Evolutionary conservation across 2,329 filamentous ascomycete species (phyloP).

Genomic region (Helotiales sp.): DNA sequence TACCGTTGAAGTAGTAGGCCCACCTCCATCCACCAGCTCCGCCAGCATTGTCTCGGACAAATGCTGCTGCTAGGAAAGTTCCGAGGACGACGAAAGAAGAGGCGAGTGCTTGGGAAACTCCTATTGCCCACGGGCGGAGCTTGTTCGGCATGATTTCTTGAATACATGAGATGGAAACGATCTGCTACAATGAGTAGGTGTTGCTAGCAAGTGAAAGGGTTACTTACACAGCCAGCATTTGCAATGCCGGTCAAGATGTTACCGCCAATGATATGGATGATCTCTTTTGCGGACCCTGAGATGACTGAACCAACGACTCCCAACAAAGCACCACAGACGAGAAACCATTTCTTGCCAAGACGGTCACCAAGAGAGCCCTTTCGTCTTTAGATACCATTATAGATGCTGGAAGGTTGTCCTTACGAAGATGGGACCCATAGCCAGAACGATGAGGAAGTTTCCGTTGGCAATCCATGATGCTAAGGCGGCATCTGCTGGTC

Average conservation of each 20-base stretch:
- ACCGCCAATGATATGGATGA: constrained; percentile 16
- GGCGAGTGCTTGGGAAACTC: constrained; percentile 18
- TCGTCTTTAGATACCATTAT: not conserved
- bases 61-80: constrained; percentile 17
- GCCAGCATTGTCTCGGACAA: constrained; percentile 18
- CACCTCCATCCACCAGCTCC: constrained; percentile 21
- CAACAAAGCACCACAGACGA: constrained; percentile 17
- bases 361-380: constrained; percentile 19
- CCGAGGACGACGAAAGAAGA: constrained; percentile 22
- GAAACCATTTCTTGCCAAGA: constrained; percentile 24
- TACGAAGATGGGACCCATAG: constrained; percentile 20
- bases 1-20: constrained; percentile 24
- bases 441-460: constrained; percentile 19
- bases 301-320: constrained; percentile 16
- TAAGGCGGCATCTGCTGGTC: constrained; percentile 14
- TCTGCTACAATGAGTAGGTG: constrained; percentile 6
- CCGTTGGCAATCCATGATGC: constrained; percentile 24
- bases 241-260: constrained; percentile 19
- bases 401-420: not conserved
- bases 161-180: constrained; percentile 20
- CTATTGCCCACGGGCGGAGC: constrained; percentile 21
- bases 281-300: constrained; percentile 16
- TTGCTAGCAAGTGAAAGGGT: not conserved
- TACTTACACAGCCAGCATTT: constrained; percentile 20
- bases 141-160: constrained; percentile 25